Evolutionary conservation across 768 basidiomycete genomes (phyloP), one percentile per base, ranked within the genome.

Genomic region (Leccinellum rugosiceps): DNA sequence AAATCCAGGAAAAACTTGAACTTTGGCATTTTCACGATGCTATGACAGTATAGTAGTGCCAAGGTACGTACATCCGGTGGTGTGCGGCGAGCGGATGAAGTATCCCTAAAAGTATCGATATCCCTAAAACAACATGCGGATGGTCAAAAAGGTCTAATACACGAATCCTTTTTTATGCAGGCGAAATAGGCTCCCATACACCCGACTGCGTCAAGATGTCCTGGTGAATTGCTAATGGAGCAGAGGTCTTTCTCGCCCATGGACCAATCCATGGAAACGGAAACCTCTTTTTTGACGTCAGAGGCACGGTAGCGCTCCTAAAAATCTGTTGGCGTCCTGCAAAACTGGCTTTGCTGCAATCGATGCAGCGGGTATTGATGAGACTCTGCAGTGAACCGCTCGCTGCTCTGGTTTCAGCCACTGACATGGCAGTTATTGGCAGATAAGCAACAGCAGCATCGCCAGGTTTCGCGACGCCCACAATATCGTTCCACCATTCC

Each of bases 351-450:
- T 67, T 50, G 25, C 57, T 69, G 60, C 62, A 67, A 28, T 68
- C 68, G 13, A 69, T 65, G 56, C 68, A 70, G 30, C 53, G 51
- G 32, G 56, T 41, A n/a, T 63, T 60, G 28, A 69, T 17, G 41
- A 69, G 58, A 32, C 47, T 14, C 21, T 54, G 58, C 35, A 68
- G 28, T 25, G 32, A 57, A 44, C 6, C 26, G 23, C 21, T 61
- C 17, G 43, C 56, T 5, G 3, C 43, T 31, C 65, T 56, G n/a
- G 11, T 25, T 25, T 58, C 57, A 9, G 35, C 44, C 9, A 10
- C 7, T 17, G 50, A 31, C 15, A 34, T 10, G 46, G 25, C 2
- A 25, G 25, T 47, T 8, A 7, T n/a, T 15, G 67, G 68, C 68
- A 57, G 67, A 58, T 56, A 60, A 6, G 60, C 38, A 30, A 70